Percentiles rank a stretch among this genome's conserved stretches.
phyloP scores from a whole-genome alignment of 177 flowering plant species.

The Tripterygium wilfordii region DNA sequence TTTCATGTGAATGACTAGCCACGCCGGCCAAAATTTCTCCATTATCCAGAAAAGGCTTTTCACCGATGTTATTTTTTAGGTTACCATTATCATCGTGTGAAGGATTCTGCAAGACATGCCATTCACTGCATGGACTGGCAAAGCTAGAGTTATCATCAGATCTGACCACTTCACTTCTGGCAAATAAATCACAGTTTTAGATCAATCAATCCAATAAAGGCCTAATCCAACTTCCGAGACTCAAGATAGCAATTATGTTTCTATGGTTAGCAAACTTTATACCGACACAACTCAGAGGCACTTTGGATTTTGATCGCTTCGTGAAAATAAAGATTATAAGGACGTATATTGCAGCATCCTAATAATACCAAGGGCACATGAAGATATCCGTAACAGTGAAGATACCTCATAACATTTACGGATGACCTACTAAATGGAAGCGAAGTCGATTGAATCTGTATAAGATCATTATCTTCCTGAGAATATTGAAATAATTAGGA shows the following conservation, averaged over 20 bases:
- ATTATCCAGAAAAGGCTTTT: slow-evolving; percentile 27
- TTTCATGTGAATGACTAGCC: slow-evolving; percentile 10
- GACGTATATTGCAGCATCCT: too few species aligned
- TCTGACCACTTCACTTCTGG: slow-evolving; percentile 33
- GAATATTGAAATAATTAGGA: slow-evolving; percentile 11
- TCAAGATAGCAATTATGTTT: too few species aligned
- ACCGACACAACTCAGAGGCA: too few species aligned
- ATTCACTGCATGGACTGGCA: slow-evolving; percentile 31
- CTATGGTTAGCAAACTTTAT: too few species aligned
- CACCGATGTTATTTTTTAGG: slow-evolving; percentile 18
- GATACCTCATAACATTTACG: slow-evolving; percentile 31
- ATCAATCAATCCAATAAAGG: slow-evolving; percentile 3
- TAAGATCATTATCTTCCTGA: slow-evolving; percentile 48
- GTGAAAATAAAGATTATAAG: too few species aligned
- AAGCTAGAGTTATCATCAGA: slow-evolving; percentile 46
- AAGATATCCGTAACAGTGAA: background rate
- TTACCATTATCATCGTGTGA: slow-evolving; percentile 26
- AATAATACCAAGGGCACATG: too few species aligned
- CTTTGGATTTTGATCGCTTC: too few species aligned
- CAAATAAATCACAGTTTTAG: slow-evolving; percentile 8
- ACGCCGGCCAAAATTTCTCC: slow-evolving; percentile 21
- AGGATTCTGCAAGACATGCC: slow-evolving; percentile 16
- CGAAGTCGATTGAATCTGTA: slow-evolving; percentile 21
- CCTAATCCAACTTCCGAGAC: background rate
- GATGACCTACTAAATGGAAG: slow-evolving; percentile 22